A percentile compares a stretch with the other conserved stretches of the same genome.
These are phyloP conservation scores for Cafeteria roenbergensis DNA, from an alignment of 108 stramenopile species.

Conservation along the genomic window DNA sequence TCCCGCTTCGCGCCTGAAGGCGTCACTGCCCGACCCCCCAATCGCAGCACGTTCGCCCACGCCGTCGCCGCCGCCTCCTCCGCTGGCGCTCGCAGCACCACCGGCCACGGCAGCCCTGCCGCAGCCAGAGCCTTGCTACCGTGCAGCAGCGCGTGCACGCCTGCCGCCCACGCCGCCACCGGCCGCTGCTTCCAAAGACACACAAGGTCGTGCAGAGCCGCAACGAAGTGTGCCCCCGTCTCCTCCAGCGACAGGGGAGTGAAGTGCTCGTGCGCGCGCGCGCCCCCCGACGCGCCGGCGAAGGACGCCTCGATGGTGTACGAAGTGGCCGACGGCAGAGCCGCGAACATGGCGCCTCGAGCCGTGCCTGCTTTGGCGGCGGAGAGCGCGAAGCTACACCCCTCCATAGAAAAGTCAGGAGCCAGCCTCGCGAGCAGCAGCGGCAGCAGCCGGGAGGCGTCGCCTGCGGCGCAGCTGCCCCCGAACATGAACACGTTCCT, in stretches of 20 bases:
- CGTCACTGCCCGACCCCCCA: too few relatives aligned
- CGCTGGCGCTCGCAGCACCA: too few relatives aligned
- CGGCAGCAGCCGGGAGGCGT: conserved; percentile 8
- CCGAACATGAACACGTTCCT: conserved; percentile 46
- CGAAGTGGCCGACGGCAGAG: background rate
- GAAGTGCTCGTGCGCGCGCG: conserved; percentile 1
- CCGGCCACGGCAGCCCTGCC: too few relatives aligned
- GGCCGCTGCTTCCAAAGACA: too few relatives aligned
- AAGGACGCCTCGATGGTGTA: conserved; percentile 22
- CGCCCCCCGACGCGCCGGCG: background rate
- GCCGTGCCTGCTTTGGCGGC: conserved; percentile 8
- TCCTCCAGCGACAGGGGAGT: background rate
- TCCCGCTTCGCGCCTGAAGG: too few relatives aligned
- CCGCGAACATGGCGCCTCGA: conserved; percentile 8
- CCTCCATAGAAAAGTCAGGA: background rate
- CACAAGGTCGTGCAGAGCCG: conserved; percentile 7
- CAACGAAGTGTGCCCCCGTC: conserved; percentile 7
- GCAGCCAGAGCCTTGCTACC: too few relatives aligned
- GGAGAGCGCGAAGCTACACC: conserved; percentile 15
- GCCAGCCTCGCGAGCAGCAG: conserved; percentile 1
- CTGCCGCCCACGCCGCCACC: too few relatives aligned
- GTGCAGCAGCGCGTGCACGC: too few relatives aligned
- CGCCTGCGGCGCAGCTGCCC: background rate
- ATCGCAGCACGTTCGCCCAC: too few relatives aligned
- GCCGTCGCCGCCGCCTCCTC: too few relatives aligned